A percentile compares a stretch with the other conserved stretches of the same genome.
Conservation (phyloP, 2,329 filamentous ascomycete species). For the Calonectria leucothoes region DNA sequence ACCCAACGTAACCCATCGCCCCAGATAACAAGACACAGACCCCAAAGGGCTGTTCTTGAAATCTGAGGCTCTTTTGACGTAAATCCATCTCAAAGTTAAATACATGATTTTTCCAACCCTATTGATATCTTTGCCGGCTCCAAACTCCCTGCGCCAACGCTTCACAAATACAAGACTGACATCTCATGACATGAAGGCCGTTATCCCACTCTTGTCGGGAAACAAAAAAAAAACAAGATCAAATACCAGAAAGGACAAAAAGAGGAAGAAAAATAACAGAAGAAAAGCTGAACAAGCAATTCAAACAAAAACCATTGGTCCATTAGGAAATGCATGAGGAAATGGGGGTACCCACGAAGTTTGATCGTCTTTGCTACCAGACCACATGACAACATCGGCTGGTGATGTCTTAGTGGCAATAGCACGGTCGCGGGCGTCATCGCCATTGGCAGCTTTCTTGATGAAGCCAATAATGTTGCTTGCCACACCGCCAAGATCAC, state of each 20-base stretch:
- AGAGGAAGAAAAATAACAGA: constrained; percentile 3
- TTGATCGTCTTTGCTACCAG: constrained; percentile 95
- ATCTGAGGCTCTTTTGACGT: constrained; percentile 53
- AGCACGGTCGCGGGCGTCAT: constrained; percentile 84
- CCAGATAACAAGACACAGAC: constrained; percentile 56
- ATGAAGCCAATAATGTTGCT: constrained; percentile 84
- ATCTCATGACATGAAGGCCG: neutral
- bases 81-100: constrained; percentile 35
- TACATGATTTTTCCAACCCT: constrained; percentile 22
- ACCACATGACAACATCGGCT: constrained; percentile 98
- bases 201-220: neutral
- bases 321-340: constrained; percentile 32
- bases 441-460: constrained; percentile 87
- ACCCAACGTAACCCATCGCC: constrained; percentile 60
- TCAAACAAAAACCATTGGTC: constrained; percentile 28
- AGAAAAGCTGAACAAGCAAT: neutral
- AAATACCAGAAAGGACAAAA: neutral
- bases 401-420: constrained; percentile 91
- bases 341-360: constrained; percentile 77
- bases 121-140: neutral
- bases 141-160: constrained; percentile 9
- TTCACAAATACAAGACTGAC: neutral
- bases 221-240: neutral
- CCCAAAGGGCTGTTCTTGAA: constrained; percentile 46
- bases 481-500: constrained; percentile 86